These are phyloP conservation scores for Magnolia changhungtana DNA, from an alignment of 164 flowering plant species.

Conservation along the genomic window DNA sequence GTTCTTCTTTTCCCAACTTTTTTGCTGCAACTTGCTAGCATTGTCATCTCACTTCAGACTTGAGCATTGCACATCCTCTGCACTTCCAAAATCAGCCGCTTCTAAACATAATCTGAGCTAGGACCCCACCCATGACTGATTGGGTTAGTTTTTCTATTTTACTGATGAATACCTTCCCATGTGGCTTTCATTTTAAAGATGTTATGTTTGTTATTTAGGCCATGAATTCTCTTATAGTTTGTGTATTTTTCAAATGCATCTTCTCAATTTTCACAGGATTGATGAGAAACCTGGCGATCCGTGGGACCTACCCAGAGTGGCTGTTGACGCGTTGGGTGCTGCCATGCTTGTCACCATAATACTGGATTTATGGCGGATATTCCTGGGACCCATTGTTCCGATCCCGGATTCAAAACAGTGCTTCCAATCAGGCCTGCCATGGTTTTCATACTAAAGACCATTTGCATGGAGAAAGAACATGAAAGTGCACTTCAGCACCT, in stretches of 20 bases:
- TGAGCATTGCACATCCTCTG: background rate
- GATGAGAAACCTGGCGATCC: constrained; percentile 71
- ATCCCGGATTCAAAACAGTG: constrained; percentile 55
- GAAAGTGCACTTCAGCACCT: background rate
- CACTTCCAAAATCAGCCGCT: too few species aligned
- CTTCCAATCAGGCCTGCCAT: constrained; percentile 66
- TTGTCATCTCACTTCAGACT: background rate
- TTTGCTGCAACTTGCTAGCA: background rate
- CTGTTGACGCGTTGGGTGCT: constrained; percentile 86
- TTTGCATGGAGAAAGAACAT: background rate
- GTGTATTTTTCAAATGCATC: background rate
- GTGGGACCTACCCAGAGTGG: constrained; percentile 88
- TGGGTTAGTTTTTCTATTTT: background rate
- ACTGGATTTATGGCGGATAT: constrained; percentile 90
- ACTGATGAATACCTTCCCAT: background rate
- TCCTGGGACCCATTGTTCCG: constrained; percentile 74
- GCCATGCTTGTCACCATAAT: constrained; percentile 93
- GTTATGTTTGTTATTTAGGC: background rate
- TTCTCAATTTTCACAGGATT: constrained; percentile 40
- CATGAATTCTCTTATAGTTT: background rate
- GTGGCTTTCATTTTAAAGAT: background rate
- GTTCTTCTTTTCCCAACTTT: too few species aligned
- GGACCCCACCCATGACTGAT: background rate
- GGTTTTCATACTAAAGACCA: constrained; percentile 46
- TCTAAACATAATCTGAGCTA: background rate